Evolutionary conservation across 169 alveolate genomes (phyloP).

Genomic region (Babesia sp.): DNA sequence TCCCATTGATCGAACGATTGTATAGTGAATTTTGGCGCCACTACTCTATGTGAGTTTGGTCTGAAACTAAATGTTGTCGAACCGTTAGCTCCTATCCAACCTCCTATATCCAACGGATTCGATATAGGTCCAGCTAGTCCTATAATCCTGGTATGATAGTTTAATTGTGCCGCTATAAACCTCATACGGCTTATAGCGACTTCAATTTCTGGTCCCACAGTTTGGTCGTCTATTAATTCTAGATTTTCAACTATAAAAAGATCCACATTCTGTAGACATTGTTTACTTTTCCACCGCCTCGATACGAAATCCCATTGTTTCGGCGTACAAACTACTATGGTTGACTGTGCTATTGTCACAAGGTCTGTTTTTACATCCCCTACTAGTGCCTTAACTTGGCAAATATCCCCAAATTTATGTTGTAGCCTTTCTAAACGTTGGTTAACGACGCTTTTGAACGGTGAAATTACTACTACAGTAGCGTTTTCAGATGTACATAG

Average conservation of each 20-base stretch:
- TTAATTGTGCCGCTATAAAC: conserved; percentile 86
- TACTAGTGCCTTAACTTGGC: conserved; percentile 73
- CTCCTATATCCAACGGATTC: conserved; percentile 89
- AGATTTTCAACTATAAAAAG: conserved; percentile 93
- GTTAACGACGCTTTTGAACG: conserved; percentile 28
- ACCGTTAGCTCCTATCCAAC: conserved; percentile 87
- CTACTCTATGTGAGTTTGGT: conserved; percentile 27
- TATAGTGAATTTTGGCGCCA: conserved; percentile 41
- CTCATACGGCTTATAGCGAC: conserved; percentile 93
- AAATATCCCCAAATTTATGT: conserved; percentile 53
- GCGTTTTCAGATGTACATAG: conserved; percentile 45
- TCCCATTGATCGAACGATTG: conserved; percentile 64
- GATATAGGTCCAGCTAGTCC: conserved; percentile 91
- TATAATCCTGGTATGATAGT: conserved; percentile 81
- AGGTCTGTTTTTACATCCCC: conserved; percentile 86
- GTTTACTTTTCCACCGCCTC: conserved; percentile 87
- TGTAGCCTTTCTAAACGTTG: conserved; percentile 44
- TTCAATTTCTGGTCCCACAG: conserved; percentile 87
- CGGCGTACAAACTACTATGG: conserved; percentile 89
- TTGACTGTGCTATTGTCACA: conserved; percentile 72
- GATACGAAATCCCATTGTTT: conserved; percentile 91
- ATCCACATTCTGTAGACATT: conserved; percentile 79
- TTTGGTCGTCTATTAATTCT: conserved; percentile 86
- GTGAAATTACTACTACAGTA: conserved; percentile 41
- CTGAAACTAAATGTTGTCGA: conserved; percentile 38